Conservation (phyloP, 192 early-diverging fungal species). For the Coemansia sp. region DNA sequence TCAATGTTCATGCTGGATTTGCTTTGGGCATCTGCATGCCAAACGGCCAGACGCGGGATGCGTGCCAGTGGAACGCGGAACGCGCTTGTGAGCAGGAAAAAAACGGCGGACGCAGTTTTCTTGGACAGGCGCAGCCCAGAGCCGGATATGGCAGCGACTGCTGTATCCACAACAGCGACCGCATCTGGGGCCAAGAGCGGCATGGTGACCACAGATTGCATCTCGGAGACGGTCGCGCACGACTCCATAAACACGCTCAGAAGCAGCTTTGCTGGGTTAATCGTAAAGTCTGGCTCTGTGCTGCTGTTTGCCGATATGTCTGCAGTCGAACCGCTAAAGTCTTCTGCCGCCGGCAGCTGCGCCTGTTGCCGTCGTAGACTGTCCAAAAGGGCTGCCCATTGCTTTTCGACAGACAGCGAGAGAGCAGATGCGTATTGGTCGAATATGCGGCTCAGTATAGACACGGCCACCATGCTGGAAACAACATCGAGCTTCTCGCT, state of each 20-base stretch:
- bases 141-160: not conserved
- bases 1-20: conserved; percentile 45
- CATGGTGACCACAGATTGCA: not conserved
- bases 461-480: conserved; percentile 17
- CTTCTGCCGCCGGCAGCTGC: not conserved
- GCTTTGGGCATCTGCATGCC: conserved; percentile 24
- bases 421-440: conserved; percentile 17
- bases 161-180: not conserved
- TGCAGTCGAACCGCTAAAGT: not conserved
- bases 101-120: conserved; percentile 7
- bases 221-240: conserved; percentile 21
- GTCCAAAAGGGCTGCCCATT: conserved; percentile 11
- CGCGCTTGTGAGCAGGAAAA: conserved; percentile 27
- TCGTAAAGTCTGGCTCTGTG: not conserved
- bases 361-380: conserved; percentile 3
- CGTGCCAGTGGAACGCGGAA: conserved; percentile 31
- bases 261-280: not conserved
- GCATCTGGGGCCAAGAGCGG: not conserved
- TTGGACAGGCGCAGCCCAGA: not conserved
- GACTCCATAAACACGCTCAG: conserved; percentile 28
- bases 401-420: conserved; percentile 15
- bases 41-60: conserved; percentile 15
- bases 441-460: conserved; percentile 19
- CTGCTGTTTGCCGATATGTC: not conserved
- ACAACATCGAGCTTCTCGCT: conserved; percentile 32